Evolutionary conservation across 2,329 filamentous ascomycete genomes (phyloP).

Genomic region (Verticillium dahliae): DNA sequence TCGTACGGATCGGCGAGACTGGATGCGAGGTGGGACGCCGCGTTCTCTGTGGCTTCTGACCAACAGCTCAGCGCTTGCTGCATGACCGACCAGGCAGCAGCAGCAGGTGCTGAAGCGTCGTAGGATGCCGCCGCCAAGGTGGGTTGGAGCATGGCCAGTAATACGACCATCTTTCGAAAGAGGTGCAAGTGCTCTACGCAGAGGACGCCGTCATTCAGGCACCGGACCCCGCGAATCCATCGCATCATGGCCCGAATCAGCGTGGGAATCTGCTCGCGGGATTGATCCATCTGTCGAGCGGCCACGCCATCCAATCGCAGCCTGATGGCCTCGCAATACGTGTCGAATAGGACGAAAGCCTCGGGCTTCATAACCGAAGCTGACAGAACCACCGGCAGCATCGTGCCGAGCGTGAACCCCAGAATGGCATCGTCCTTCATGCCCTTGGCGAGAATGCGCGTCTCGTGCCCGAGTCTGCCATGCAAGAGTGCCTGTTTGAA

Average conservation of each 20-base stretch:
- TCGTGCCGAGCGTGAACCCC: constrained; percentile 41
- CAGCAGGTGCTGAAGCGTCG: neutral
- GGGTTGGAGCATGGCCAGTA: constrained; percentile 13
- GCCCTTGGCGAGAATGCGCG: constrained; percentile 37
- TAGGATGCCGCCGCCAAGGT: constrained; percentile 10
- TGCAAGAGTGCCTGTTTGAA: constrained; percentile 48
- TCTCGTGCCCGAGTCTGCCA: constrained; percentile 39
- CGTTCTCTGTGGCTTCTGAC: constrained; percentile 3
- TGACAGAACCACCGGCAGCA: constrained; percentile 47
- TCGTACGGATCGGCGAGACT: neutral
- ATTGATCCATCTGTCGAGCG: constrained; percentile 28
- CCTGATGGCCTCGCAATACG: constrained; percentile 39
- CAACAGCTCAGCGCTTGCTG: constrained; percentile 1
- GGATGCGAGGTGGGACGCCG: constrained; percentile 1
- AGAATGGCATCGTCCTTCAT: constrained; percentile 39
- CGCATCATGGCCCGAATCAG: constrained; percentile 14
- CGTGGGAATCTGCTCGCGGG: constrained; percentile 20
- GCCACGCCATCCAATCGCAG: constrained; percentile 26
- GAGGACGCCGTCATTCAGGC: constrained; percentile 3
- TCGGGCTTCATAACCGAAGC: constrained; percentile 25
- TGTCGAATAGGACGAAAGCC: constrained; percentile 42
- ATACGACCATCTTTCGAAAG: constrained; percentile 11
- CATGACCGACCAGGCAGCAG: constrained; percentile 4
- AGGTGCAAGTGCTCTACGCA: constrained; percentile 16
- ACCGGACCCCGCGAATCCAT: constrained; percentile 11